Evolutionary conservation across 2,329 filamentous ascomycete genomes (phyloP).

Genomic region (Diaporthe helianthi): DNA sequence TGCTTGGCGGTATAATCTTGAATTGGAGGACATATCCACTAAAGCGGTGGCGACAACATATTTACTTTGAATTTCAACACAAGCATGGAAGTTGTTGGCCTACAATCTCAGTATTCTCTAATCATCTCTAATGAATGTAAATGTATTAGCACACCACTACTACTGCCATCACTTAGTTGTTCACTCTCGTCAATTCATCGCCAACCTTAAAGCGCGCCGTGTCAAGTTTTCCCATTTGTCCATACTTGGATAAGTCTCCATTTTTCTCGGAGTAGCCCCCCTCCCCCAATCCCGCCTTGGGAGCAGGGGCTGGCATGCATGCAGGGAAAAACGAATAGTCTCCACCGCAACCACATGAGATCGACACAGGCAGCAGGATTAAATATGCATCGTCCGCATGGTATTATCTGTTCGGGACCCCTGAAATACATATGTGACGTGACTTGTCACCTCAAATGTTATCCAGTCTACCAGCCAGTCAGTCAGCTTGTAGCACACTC

Average conservation of each 20-base stretch:
- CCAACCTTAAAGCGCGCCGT: neutral
- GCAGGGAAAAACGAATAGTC: neutral
- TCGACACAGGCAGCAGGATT: conserved; percentile 26
- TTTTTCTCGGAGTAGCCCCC: too few species aligned
- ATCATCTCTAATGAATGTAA: conserved; percentile 21
- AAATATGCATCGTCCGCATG: conserved; percentile 10
- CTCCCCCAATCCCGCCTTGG: neutral
- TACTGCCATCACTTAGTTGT: neutral
- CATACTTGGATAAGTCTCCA: too few species aligned
- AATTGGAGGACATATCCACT: conserved; percentile 12
- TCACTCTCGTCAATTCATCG: too few species aligned
- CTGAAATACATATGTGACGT: neutral
- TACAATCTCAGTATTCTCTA: neutral
- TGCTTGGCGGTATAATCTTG: neutral
- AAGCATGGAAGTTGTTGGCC: neutral
- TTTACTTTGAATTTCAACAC: too few species aligned
- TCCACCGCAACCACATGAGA: conserved; percentile 5
- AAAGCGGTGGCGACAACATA: neutral
- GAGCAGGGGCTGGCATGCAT: neutral
- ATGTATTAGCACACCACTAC: neutral
- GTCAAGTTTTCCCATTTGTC: neutral
- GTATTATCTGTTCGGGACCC: neutral
- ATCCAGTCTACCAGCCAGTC: too few species aligned
- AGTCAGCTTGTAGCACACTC: neutral
- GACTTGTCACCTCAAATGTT: too few species aligned